Evolutionary conservation across 2,329 filamentous ascomycete genomes (phyloP).

Genomic region (Gaeumannomyces tritici): DNA sequence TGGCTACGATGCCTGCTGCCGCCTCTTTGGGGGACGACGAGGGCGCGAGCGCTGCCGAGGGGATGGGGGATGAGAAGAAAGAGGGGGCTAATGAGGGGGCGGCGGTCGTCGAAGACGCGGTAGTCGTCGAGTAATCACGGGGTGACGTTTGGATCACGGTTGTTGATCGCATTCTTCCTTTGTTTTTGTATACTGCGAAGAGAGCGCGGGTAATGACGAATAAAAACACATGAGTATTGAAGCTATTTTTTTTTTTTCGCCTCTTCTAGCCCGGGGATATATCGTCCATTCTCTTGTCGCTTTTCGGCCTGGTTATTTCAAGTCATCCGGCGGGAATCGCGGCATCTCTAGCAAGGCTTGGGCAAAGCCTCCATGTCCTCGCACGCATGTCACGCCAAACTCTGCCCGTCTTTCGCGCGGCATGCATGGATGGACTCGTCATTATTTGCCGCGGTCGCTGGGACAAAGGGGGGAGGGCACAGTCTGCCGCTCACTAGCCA

Average conservation of each 20-base stretch:
- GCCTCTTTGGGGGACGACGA: conserved; percentile 6
- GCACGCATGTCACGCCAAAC: no score
- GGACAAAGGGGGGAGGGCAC: no score
- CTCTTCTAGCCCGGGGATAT: neutral
- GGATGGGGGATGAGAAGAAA: conserved; percentile 9
- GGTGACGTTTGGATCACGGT: neutral
- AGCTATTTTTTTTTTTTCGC: neutral
- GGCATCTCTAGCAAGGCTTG: no score
- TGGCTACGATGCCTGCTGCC: conserved; percentile 13
- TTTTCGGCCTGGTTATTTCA: no score
- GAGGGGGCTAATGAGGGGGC: neutral
- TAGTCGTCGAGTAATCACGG: neutral
- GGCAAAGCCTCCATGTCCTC: no score
- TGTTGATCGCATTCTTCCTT: no score
- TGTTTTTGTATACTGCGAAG: neutral
- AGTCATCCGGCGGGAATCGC: no score
- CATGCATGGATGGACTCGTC: no score
- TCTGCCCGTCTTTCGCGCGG: no score
- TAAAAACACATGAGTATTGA: neutral
- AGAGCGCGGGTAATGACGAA: neutral
- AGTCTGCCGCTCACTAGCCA: no score
- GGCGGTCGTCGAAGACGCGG: neutral
- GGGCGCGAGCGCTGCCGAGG: conserved; percentile 3
- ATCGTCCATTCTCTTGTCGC: no score
- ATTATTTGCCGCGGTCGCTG: no score